Conservation (phyloP, 192 early-diverging fungal species). For the Coemansia sp. region DNA sequence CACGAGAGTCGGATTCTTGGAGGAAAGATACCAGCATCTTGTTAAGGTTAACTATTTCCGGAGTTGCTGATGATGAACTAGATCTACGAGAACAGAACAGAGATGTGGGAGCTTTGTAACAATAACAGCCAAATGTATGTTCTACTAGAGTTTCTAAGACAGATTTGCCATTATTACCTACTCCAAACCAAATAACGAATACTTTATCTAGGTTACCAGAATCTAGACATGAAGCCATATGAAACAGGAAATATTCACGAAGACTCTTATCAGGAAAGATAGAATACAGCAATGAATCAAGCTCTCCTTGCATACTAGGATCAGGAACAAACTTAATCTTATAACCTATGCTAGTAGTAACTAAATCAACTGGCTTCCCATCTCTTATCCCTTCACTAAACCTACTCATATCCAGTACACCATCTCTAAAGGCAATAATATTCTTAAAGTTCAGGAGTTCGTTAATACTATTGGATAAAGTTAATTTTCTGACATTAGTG, state of each 20-base stretch:
- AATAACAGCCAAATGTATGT: conserved; percentile 20
- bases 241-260: conserved; percentile 5
- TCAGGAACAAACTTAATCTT: background rate
- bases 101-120: conserved; percentile 22
- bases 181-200: conserved; percentile 18
- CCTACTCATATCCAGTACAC: conserved; percentile 11
- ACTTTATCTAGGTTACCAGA: conserved; percentile 17
- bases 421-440: conserved; percentile 23
- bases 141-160: conserved; percentile 17
- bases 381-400: background rate
- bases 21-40: conserved; percentile 23
- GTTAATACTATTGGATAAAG: background rate
- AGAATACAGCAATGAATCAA: background rate
- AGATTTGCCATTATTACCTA: conserved; percentile 27
- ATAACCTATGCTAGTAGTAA: background rate
- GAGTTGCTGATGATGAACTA: conserved; percentile 14
- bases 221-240: conserved; percentile 19
- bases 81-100: conserved; percentile 15
- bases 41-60: conserved; percentile 14
- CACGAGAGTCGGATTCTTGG: conserved; percentile 18
- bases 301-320: background rate
- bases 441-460: conserved; percentile 8
- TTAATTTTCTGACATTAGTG: background rate
- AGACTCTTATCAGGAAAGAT: conserved; percentile 13
- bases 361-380: background rate